Percentiles rank a stretch among this genome's conserved stretches.
Evolutionary conservation across 2,329 filamentous ascomycete species (phyloP).

Genomic region (Penicillium aurantiogriseum): DNA sequence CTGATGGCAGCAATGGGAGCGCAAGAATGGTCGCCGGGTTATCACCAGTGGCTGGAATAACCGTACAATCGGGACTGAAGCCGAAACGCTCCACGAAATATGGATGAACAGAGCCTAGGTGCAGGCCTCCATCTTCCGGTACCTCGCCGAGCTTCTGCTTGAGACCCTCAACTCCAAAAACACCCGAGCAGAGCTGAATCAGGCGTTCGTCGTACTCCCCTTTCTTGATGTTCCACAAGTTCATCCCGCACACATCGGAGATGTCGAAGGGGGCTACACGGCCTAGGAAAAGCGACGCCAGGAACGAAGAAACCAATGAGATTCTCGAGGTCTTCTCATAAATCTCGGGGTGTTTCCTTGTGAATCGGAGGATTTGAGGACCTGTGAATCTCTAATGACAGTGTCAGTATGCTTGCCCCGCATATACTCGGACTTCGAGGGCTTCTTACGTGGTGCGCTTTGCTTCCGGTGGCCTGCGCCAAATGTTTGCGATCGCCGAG

Average conservation of each 20-base stretch:
- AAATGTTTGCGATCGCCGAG: conserved; percentile 67
- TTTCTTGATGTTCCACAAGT: conserved; percentile 83
- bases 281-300: conserved; percentile 86
- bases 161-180: conserved; percentile 62
- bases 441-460: conserved; percentile 82
- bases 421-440: neutral
- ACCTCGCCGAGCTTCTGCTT: conserved; percentile 78
- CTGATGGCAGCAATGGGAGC: conserved; percentile 78
- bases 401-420: conserved; percentile 1
- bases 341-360: conserved; percentile 72
- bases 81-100: conserved; percentile 81
- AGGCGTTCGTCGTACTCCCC: conserved; percentile 73
- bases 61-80: conserved; percentile 70
- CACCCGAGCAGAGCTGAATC: conserved; percentile 70
- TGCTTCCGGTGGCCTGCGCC: conserved; percentile 80
- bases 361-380: conserved; percentile 90
- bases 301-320: conserved; percentile 90
- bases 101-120: conserved; percentile 69
- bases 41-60: conserved; percentile 90
- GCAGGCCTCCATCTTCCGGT: conserved; percentile 73
- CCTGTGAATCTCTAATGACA: conserved; percentile 80
- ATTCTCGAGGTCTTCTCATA: conserved; percentile 81
- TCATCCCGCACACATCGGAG: conserved; percentile 93
- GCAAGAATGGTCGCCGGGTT: conserved; percentile 95
- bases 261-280: conserved; percentile 86